These are phyloP conservation scores for Pleurotus tuber-regium DNA, from an alignment of 768 basidiomycete species.

Conservation along the genomic window DNA sequence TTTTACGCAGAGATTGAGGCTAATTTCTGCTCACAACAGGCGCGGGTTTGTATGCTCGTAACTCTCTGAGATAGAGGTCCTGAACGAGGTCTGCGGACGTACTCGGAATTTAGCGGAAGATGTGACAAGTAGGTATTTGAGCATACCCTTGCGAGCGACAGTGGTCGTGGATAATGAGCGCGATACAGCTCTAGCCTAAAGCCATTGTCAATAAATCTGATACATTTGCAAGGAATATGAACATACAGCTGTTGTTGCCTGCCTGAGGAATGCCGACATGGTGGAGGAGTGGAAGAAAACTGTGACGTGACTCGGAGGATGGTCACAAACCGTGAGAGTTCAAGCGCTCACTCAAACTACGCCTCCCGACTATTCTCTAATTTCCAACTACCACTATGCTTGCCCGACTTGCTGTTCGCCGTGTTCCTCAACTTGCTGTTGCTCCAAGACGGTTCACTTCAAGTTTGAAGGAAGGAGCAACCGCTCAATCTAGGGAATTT, in stretches of 20 bases:
- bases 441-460: slow-evolving; percentile 36
- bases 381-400: slow-evolving; percentile 35
- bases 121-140: slow-evolving; percentile 17
- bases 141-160: slow-evolving; percentile 62
- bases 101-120: slow-evolving; percentile 31
- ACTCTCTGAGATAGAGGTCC: slow-evolving; percentile 87
- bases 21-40: slow-evolving; percentile 57
- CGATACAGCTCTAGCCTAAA: slow-evolving; percentile 52
- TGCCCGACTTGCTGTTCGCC: slow-evolving; percentile 39
- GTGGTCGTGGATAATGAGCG: slow-evolving; percentile 60
- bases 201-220: neutral
- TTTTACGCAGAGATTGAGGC: neutral
- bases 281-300: slow-evolving; percentile 41
- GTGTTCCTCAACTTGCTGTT: slow-evolving; percentile 34
- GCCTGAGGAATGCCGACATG: slow-evolving; percentile 71
- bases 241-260: slow-evolving; percentile 50
- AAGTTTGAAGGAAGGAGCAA: slow-evolving; percentile 50
- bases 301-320: slow-evolving; percentile 40
- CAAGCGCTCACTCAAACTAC: slow-evolving; percentile 16
- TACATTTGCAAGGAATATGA: neutral
- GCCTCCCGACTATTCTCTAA: slow-evolving; percentile 17
- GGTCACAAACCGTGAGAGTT: slow-evolving; percentile 25
- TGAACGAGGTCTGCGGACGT: slow-evolving; percentile 79
- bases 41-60: slow-evolving; percentile 86
- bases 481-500: slow-evolving; percentile 63